Evolutionary conservation across 352 stramenopile genomes (phyloP).

Genomic region (Phytophthora quininea): DNA sequence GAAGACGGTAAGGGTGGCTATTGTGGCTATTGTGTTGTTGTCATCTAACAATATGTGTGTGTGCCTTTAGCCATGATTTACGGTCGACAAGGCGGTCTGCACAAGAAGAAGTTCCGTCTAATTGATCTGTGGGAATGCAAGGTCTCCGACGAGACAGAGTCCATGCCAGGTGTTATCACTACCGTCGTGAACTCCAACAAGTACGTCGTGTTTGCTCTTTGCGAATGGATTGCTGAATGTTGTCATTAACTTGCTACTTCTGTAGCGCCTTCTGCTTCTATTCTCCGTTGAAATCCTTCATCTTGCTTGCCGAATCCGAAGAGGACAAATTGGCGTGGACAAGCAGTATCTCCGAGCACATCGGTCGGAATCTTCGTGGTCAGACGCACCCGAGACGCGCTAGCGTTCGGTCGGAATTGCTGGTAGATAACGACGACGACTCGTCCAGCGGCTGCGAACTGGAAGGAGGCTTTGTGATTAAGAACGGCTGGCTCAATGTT

Average conservation of each 20-base stretch:
- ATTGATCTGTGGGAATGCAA: slow-evolving; percentile 84
- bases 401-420: slow-evolving; percentile 64
- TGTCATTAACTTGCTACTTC: slow-evolving; percentile 9
- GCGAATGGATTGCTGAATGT: slow-evolving; percentile 1
- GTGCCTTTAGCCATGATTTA: slow-evolving; percentile 67
- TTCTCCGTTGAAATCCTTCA: slow-evolving; percentile 88
- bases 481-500: slow-evolving; percentile 88
- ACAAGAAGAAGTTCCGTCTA: slow-evolving; percentile 86
- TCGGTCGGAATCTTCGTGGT: slow-evolving; percentile 60
- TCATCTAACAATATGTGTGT: slow-evolving; percentile 1
- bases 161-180: slow-evolving; percentile 76
- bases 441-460: slow-evolving; percentile 62
- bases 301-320: slow-evolving; percentile 72
- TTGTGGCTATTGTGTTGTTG: not conserved
- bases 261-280: slow-evolving; percentile 86
- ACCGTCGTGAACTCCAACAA: slow-evolving; percentile 69
- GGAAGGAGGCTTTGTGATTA: slow-evolving; percentile 80
- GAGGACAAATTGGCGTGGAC: slow-evolving; percentile 73
- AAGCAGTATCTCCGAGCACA: slow-evolving; percentile 63
- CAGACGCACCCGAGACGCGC: slow-evolving; percentile 53
- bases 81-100: slow-evolving; percentile 57
- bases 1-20: slow-evolving; percentile 67
- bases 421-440: slow-evolving; percentile 77
- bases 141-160: slow-evolving; percentile 70
- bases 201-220: slow-evolving; percentile 33